Base-by-base conservation (phyloP, 2,329 filamentous ascomycete species). In the Esteya vermicola region DNA sequence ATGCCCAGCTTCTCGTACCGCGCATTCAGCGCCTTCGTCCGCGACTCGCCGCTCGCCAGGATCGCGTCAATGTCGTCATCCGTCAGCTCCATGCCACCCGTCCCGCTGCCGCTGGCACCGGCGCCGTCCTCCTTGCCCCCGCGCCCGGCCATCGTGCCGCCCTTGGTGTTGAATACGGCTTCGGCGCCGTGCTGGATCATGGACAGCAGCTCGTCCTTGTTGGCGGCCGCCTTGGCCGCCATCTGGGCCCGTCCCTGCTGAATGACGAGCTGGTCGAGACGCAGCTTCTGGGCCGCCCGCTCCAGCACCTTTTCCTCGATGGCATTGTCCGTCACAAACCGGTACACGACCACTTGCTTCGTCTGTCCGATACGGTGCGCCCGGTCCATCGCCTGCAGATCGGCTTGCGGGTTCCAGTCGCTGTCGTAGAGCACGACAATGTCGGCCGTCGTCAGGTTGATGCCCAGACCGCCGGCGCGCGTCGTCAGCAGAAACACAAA, bases 111-210 rank as follows among this genome's bases (percentile, higher is more conserved):
- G 22, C 76, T 80, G 20, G 78, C 71, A 63, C 20, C 27, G 19
- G 9, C 36, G 18, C 13, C 26, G 26, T 14, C 26, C 16, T 19
- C 25, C 13, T n/a, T 23, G 26, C 16, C 18, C 12, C 25, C 35
- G 40, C 75, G 72, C 13, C 71, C 70, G 6, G 68, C 67, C 33
- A 81, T 62, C 23, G 65, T 72, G 3, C 72, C 67, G 20, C 78
- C 78, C 54, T 85, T 82, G 33, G 68, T 73, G 49, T 81, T 72
- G 63, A 98, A 96, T 0, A 98, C 82, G 49, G 84, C 85, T 56
- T 93, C 85, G n/a, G 93, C 91, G 45, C 91, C 91, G 53, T 98
- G 91, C 57, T 98, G 91, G 53, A 98, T 98, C 91, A 98, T 98
- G 47, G 77, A 91, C 33, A 98, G 67, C 32, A 98, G 72, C 54